Conservation (phyloP, 768 basidiomycete species). For the Calocera viscosa region DNA sequence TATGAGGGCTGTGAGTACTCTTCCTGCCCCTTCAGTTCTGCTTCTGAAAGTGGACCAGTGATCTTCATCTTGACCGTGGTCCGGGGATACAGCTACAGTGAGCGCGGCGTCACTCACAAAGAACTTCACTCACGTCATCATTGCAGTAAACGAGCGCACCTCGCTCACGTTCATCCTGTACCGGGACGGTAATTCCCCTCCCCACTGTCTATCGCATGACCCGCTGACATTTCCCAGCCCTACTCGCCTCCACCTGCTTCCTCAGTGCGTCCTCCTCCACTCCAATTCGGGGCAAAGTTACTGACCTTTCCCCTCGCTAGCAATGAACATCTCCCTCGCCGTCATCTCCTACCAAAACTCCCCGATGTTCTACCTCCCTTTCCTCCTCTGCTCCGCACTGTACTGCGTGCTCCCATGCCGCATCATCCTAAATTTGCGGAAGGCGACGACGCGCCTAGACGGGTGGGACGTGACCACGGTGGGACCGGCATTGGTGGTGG, state of each 20-base stretch:
- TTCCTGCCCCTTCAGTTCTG: neutral
- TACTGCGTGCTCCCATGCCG: neutral
- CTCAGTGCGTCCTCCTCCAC: neutral
- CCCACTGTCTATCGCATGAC: no score
- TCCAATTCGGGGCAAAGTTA: neutral
- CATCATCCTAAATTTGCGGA: conserved; percentile 2
- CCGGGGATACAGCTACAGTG: neutral
- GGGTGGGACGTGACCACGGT: neutral
- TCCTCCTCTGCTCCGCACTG: neutral
- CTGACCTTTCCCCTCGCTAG: no score
- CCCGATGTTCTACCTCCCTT: neutral
- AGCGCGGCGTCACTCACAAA: neutral
- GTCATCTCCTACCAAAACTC: no score
- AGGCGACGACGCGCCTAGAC: neutral
- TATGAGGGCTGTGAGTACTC: neutral
- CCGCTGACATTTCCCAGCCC: no score
- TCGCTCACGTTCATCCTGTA: neutral
- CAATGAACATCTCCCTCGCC: no score
- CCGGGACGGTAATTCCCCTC: neutral
- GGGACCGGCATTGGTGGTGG: neutral
- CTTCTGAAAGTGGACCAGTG: neutral
- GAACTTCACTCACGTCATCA: neutral
- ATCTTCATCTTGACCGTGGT: neutral
- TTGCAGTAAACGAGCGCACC: neutral
- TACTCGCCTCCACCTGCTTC: neutral